These are phyloP conservation scores for Xylariaceae sp. DNA, from an alignment of 2,329 filamentous ascomycete genomes.

Conservation along the genomic window DNA sequence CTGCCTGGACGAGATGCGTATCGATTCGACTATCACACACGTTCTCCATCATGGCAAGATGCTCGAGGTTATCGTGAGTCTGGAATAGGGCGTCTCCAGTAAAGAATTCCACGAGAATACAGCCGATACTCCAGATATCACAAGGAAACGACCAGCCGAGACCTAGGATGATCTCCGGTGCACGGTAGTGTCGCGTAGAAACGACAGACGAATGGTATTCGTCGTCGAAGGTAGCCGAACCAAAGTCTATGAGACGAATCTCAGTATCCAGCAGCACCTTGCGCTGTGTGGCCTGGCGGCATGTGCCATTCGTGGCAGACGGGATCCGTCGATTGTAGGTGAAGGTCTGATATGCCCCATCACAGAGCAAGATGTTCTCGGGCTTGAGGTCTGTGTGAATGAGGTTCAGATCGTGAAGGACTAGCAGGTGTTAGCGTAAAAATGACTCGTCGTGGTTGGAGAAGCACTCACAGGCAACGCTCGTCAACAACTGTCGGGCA, in stretches of 20 bases:
- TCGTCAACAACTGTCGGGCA: slow-evolving; percentile 93
- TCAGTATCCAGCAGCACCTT: slow-evolving; percentile 63
- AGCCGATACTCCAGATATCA: slow-evolving; percentile 70
- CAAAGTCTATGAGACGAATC: slow-evolving; percentile 66
- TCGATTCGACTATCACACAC: slow-evolving; percentile 59
- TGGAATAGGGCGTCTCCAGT: slow-evolving; percentile 67
- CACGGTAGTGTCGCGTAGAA: slow-evolving; percentile 64
- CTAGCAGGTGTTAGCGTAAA: slow-evolving; percentile 41
- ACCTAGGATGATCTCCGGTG: slow-evolving; percentile 65
- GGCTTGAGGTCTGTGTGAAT: slow-evolving; percentile 83
- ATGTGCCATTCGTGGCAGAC: slow-evolving; percentile 57
- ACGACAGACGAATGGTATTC: slow-evolving; percentile 69
- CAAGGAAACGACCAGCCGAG: slow-evolving; percentile 68
- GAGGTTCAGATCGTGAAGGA: slow-evolving; percentile 92
- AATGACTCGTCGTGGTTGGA: background rate
- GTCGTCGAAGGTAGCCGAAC: slow-evolving; percentile 66
- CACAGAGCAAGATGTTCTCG: slow-evolving; percentile 63
- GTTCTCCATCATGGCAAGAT: slow-evolving; percentile 71
- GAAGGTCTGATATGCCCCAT: slow-evolving; percentile 62
- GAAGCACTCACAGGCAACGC: slow-evolving; percentile 80
- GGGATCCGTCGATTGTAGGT: slow-evolving; percentile 66
- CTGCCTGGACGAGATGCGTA: slow-evolving; percentile 50
- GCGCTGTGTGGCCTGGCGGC: slow-evolving; percentile 57
- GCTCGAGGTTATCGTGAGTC: slow-evolving; percentile 67
- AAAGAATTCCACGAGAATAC: slow-evolving; percentile 67